Evolutionary conservation across 2,329 filamentous ascomycete species (phyloP).

Genomic region (Alternaria infectoria): DNA sequence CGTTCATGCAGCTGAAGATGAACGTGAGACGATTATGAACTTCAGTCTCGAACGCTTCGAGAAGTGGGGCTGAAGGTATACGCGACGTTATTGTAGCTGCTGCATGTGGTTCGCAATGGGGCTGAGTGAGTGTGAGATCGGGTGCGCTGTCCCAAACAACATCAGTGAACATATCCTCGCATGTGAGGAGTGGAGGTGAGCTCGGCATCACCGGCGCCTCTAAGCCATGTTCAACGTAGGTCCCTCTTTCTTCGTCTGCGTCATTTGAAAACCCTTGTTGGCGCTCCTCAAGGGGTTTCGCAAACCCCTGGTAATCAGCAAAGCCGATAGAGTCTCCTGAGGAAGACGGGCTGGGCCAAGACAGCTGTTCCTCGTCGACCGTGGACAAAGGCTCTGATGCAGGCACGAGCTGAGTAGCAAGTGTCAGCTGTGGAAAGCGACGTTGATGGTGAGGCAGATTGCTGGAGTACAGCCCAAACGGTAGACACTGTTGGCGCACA

Average conservation of each 20-base stretch:
- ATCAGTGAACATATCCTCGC: conserved; percentile 1
- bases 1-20: conserved; percentile 5
- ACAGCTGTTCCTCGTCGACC: neutral
- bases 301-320: neutral
- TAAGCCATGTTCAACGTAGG: neutral
- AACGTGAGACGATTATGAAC: neutral
- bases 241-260: neutral
- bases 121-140: neutral
- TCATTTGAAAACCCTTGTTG: conserved; percentile 4
- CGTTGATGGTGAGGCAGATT: neutral
- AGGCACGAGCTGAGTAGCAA: conserved; percentile 1
- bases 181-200: neutral
- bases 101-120: neutral
- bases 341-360: neutral
- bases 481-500: neutral
- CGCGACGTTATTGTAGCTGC: neutral
- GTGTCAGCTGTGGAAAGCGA: neutral
- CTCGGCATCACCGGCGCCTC: neutral
- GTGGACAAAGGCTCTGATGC: neutral
- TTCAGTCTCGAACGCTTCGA: neutral
- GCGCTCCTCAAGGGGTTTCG: neutral
- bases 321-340: conserved; percentile 1
- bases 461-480: neutral
- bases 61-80: neutral
- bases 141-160: conserved; percentile 2